phyloP scores from a whole-genome alignment of 768 basidiomycete genomes.

The Xanthoconium purpureum region DNA sequence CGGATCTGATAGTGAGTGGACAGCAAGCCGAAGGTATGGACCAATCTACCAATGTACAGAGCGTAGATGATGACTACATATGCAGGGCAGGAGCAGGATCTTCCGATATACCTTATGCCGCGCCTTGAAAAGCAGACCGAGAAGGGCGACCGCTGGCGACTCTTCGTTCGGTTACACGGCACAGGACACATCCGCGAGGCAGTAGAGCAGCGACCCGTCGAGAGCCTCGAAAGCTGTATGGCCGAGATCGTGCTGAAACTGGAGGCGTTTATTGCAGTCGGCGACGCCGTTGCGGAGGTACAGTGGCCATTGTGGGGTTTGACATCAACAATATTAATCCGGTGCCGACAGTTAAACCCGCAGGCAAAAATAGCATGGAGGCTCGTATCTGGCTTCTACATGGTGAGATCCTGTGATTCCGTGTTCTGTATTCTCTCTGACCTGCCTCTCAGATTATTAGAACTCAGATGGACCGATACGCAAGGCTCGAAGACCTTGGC shows the following conservation, averaged over 20 bases:
- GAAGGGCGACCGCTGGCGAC: constrained; percentile 9
- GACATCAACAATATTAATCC: not conserved
- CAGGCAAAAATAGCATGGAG: constrained; percentile 30
- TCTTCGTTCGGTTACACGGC: constrained; percentile 22
- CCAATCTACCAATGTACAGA: not conserved
- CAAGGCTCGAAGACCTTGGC: constrained; percentile 25
- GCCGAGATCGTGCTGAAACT: constrained; percentile 22
- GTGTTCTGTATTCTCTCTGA: constrained; percentile 5
- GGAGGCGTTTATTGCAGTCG: constrained; percentile 24
- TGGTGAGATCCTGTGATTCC: constrained; percentile 6
- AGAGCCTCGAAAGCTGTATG: constrained; percentile 17
- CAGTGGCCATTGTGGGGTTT: not conserved
- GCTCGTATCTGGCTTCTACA: constrained; percentile 26
- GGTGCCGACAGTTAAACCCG: constrained; percentile 21
- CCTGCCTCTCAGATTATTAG: constrained; percentile 21
- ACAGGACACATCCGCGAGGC: not conserved
- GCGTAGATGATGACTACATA: not conserved
- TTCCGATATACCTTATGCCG: constrained; percentile 18
- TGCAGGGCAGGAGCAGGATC: constrained; percentile 14
- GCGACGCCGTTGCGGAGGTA: constrained; percentile 25
- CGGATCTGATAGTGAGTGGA: constrained; percentile 15
- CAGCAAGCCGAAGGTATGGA: constrained; percentile 8
- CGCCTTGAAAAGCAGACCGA: not conserved
- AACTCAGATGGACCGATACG: constrained; percentile 28
- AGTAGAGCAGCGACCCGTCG: not conserved